These are phyloP conservation scores for Emergomyces pasteurianus DNA, from an alignment of 2,329 filamentous ascomycete genomes.

Conservation along the genomic window DNA sequence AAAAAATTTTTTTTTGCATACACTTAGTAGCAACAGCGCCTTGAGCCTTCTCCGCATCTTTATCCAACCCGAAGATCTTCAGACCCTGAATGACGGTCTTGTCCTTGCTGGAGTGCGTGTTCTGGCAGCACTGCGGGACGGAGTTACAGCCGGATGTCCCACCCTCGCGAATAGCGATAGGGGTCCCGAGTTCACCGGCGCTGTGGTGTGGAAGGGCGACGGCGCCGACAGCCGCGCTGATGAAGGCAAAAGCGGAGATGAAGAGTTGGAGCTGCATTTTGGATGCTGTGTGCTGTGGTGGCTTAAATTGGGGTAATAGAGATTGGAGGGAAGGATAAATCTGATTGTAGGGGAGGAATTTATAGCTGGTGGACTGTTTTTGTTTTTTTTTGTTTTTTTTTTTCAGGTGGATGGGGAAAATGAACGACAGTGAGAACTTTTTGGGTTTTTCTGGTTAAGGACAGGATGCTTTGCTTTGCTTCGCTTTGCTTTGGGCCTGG, in stretches of 20 bases:
- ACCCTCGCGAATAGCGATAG: not conserved
- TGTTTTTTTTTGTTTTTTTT: not conserved
- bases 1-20: too few species aligned
- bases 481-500: not conserved
- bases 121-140: conserved; percentile 2
- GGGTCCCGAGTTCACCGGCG: not conserved
- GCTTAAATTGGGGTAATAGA: not conserved
- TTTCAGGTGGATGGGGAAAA: not conserved
- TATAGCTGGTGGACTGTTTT: not conserved
- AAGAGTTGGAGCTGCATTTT: conserved; percentile 3
- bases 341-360: not conserved
- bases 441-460: not conserved
- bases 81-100: not conserved
- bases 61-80: not conserved
- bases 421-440: not conserved
- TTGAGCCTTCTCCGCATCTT: not conserved
- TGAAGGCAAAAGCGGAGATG: not conserved
- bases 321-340: not conserved
- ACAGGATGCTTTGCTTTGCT: not conserved
- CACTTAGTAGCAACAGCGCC: not conserved
- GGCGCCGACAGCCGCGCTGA: not conserved
- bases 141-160: not conserved
- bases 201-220: not conserved
- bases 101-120: not conserved
- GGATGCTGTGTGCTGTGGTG: not conserved